phyloP scores from a whole-genome alignment of 2,329 filamentous ascomycete species.

The Colletotrichum brevisporum region DNA sequence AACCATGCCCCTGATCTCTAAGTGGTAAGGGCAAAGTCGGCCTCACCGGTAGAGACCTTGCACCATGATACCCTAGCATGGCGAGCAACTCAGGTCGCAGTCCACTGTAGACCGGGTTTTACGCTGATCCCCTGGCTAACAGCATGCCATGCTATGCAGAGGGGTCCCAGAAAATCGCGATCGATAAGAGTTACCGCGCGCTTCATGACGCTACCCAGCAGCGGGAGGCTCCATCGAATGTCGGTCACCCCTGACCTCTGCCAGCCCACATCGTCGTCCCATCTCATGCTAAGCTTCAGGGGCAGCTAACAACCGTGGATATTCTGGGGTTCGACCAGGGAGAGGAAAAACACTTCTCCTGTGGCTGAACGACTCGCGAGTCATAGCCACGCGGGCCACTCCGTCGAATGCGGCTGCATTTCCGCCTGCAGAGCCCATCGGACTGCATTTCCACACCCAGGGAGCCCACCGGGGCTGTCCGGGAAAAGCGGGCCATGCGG shows the following conservation, averaged over 20 bases:
- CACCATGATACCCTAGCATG: not conserved
- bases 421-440: not conserved
- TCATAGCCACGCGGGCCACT: not conserved
- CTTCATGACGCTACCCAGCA: conserved; percentile 23
- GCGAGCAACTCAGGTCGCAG: not conserved
- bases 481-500: conserved; percentile 6
- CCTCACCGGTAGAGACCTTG: not conserved
- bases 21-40: no score
- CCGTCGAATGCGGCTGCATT: conserved; percentile 2
- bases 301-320: not conserved
- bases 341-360: conserved; percentile 4
- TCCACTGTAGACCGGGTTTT: not conserved
- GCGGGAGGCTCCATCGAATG: conserved; percentile 1
- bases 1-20: no score
- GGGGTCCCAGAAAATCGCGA: not conserved
- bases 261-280: conserved; percentile 3
- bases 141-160: not conserved
- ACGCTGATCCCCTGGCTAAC: not conserved
- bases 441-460: not conserved
- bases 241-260: not conserved
- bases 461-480: conserved; percentile 16
- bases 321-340: not conserved
- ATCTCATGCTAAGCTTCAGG: not conserved
- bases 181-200: conserved; percentile 27
- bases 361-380: conserved; percentile 10